Percentiles rank a stretch among this genome's conserved stretches.
phyloP scores from a whole-genome alignment of 768 basidiomycete genomes.

The Tricholoma saponaceum region DNA sequence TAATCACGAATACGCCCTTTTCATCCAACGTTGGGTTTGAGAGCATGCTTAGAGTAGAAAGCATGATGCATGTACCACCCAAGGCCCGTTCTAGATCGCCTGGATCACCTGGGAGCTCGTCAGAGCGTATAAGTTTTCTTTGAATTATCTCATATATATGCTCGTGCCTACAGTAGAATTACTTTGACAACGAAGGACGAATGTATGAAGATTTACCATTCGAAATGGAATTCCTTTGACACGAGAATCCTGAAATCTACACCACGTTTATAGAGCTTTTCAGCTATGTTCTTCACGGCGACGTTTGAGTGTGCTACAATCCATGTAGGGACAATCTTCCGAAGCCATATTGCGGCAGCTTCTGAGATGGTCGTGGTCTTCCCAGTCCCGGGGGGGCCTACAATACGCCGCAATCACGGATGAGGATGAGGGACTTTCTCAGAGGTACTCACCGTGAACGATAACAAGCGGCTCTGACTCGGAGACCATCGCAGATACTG shows the following conservation, averaged over 20 bases:
- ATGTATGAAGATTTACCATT: slow-evolving; percentile 36
- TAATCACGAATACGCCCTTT: slow-evolving; percentile 27
- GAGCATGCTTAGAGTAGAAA: slow-evolving; percentile 49
- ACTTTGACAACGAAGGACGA: no score
- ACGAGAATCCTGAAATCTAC: slow-evolving; percentile 41
- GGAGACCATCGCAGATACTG: slow-evolving; percentile 32
- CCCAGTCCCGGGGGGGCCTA: slow-evolving; percentile 50
- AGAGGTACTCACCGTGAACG: slow-evolving; percentile 30
- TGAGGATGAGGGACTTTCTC: neutral
- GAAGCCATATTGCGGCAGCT: slow-evolving; percentile 33
- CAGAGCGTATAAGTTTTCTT: slow-evolving; percentile 34
- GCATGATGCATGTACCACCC: slow-evolving; percentile 27
- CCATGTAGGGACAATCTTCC: slow-evolving; percentile 25
- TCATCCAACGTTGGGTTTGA: slow-evolving; percentile 38
- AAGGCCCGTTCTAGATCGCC: slow-evolving; percentile 23
- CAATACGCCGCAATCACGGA: neutral
- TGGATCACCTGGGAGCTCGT: slow-evolving; percentile 30
- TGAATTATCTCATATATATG: slow-evolving; percentile 36
- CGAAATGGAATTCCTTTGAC: slow-evolving; percentile 43
- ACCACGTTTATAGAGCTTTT: slow-evolving; percentile 30
- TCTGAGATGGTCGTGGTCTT: slow-evolving; percentile 51
- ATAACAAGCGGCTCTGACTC: slow-evolving; percentile 27
- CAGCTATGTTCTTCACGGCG: slow-evolving; percentile 48
- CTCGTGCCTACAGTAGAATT: slow-evolving; percentile 40
- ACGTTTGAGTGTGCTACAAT: slow-evolving; percentile 48